These are phyloP conservation scores for Phoma sp. DNA, from an alignment of 2,329 filamentous ascomycete genomes.

Conservation along the genomic window DNA sequence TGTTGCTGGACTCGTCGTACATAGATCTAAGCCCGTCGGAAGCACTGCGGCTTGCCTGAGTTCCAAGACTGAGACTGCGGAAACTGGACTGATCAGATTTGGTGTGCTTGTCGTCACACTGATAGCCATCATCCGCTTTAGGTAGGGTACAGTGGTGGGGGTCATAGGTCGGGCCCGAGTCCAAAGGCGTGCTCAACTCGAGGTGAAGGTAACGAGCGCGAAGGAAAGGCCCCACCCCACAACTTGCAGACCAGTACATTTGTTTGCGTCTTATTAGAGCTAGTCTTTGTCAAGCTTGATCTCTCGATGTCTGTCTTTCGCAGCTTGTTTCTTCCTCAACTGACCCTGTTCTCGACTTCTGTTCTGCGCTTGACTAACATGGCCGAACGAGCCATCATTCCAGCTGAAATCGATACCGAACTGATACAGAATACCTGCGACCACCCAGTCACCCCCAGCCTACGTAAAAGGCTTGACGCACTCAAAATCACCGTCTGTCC, in stretches of 20 bases:
- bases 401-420: not conserved
- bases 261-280: not conserved
- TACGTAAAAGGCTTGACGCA: not conserved
- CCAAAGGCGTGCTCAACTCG: not conserved
- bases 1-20: too few species aligned
- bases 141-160: too few species aligned
- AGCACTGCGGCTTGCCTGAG: too few species aligned
- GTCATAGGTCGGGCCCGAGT: too few species aligned
- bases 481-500: conserved; percentile 1
- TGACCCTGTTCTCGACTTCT: not conserved
- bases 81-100: too few species aligned
- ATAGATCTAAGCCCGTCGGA: too few species aligned
- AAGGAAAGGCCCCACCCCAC: not conserved
- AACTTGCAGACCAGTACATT: not conserved
- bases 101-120: too few species aligned
- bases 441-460: not conserved
- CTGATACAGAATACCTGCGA: not conserved
- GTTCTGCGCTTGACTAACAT: not conserved
- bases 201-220: not conserved
- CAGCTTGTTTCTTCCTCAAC: not conserved
- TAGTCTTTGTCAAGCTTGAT: not conserved
- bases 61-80: too few species aligned
- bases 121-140: too few species aligned
- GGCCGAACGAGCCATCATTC: not conserved
- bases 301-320: not conserved